Base-by-base conservation (phyloP, 2,329 filamentous ascomycete genomes). In the Fusarium setosum region DNA sequence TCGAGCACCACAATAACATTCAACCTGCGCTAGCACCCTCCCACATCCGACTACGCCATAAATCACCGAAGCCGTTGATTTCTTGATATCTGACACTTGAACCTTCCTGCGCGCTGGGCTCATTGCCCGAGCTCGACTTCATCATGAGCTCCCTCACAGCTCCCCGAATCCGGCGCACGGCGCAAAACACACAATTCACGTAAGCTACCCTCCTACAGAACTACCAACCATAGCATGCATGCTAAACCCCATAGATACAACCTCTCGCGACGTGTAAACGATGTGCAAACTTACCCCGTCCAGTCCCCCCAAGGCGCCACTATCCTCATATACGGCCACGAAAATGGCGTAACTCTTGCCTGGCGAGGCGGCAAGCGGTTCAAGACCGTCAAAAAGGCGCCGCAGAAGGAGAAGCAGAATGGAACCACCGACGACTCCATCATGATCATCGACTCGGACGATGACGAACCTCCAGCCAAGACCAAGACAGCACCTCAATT, bases 341-440 rank as follows among this genome's bases (percentile, higher is more conserved):
- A 89, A 59, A 87, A 85, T 73, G 88, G 88, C 41, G 76, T 90
- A 38, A 87, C 84, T 4, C 70, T 90, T 34, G 75, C 87, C 21
- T 91, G 88, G 88, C 83, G 87, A 38, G 88, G 88, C 42, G 88
- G 88, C 11, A 82, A 82, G 49, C 80, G 82, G n/a, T 85, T 90
- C 69, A 90, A 88, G 72, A 62, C 79, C 2, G 64, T 75, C 2
- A 75, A 79, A 34, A 79, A 82, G 50, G 68, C 73, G 15, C 61
- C 67, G 2, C 65, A 67, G 9, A 77, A 77, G 58, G 77, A 79
- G 58, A 86, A 85, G 64, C 79, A 81, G 44, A 89, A 89, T 65
- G 87, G 87, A 12, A 67, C 77, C 0, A 72, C 74, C 4, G 82
- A 83, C 17, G 86, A 88, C 70, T 79, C 82, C 5, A 81, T 90